phyloP scores from a whole-genome alignment of 2,329 filamentous ascomycete genomes.

The Zymoseptoria crescenta region DNA sequence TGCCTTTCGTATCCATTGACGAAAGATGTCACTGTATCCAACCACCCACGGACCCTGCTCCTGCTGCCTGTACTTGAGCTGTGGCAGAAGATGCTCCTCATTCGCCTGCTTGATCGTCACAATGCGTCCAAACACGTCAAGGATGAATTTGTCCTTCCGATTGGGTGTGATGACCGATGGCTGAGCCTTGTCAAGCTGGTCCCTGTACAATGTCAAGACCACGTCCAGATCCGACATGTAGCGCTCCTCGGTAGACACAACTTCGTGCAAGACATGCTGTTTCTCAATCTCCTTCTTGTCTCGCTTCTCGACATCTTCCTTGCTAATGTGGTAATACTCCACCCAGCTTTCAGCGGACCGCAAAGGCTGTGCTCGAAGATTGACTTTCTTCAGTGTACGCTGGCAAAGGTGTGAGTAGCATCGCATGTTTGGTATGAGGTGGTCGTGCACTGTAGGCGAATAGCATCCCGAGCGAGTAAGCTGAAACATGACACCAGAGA shows the following conservation, averaged over 20 bases:
- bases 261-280: conserved; percentile 91
- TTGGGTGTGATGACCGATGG: conserved; percentile 75
- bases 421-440: conserved; percentile 55
- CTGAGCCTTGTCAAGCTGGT: conserved; percentile 63
- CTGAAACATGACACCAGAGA: conserved; percentile 90
- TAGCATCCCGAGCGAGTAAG: conserved; percentile 89
- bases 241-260: conserved; percentile 84
- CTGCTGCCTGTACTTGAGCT: conserved; percentile 92
- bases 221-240: conserved; percentile 88
- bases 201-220: conserved; percentile 74
- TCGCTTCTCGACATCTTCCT: conserved; percentile 62
- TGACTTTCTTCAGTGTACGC: conserved; percentile 88
- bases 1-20: conserved; percentile 96
- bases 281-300: conserved; percentile 83
- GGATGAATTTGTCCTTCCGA: conserved; percentile 69
- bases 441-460: conserved; percentile 68
- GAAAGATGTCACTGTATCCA: conserved; percentile 93
- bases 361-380: conserved; percentile 65
- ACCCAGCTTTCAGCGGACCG: conserved; percentile 70
- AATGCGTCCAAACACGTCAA: conserved; percentile 81
- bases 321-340: conserved; percentile 76
- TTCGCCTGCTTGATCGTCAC: conserved; percentile 85
- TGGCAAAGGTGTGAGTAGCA: conserved; percentile 95
- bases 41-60: conserved; percentile 92
- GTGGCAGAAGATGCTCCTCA: conserved; percentile 82